These are phyloP conservation scores for Zopfochytrium polystomum DNA, from an alignment of 371 early-diverging fungal species.

Conservation along the genomic window DNA sequence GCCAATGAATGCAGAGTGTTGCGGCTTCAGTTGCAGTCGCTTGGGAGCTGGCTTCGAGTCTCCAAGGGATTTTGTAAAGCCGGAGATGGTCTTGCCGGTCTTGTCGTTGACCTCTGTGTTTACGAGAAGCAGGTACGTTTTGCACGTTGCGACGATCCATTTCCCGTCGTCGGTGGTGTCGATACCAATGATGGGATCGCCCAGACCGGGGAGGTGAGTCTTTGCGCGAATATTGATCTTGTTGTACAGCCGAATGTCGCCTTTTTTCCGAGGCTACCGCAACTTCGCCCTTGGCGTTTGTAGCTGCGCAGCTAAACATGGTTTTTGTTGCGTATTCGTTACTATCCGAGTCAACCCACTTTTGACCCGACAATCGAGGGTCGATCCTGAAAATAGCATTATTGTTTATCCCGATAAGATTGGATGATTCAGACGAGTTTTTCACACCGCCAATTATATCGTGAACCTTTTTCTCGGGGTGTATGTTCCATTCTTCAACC, in stretches of 20 bases:
- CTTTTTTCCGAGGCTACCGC: conserved; percentile 84
- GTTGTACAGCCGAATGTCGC: conserved; percentile 87
- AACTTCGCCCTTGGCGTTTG: conserved; percentile 77
- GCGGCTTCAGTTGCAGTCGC: conserved; percentile 81
- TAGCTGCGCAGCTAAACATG: conserved; percentile 70
- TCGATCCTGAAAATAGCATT: conserved; percentile 87
- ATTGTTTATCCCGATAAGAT: conserved; percentile 77
- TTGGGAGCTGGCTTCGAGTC: conserved; percentile 69
- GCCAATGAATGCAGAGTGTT: conserved; percentile 84
- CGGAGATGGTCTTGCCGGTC: conserved; percentile 48
- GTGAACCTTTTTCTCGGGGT: conserved; percentile 57
- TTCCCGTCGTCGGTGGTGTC: conserved; percentile 88
- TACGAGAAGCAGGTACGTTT: conserved; percentile 78
- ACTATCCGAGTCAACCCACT: conserved; percentile 61
- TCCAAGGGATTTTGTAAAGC: conserved; percentile 65
- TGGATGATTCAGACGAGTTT: conserved; percentile 67
- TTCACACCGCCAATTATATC: conserved; percentile 74
- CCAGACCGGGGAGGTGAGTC: conserved; percentile 83
- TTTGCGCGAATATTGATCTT: conserved; percentile 81
- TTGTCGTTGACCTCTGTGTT: conserved; percentile 49
- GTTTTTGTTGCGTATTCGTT: conserved; percentile 67
- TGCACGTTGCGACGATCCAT: conserved; percentile 87
- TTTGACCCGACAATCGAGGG: conserved; percentile 71
- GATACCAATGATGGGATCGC: conserved; percentile 82
- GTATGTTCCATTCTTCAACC: conserved; percentile 86